phyloP scores from a whole-genome alignment of 2,329 filamentous ascomycete species.

The Aschersonia sp. region DNA sequence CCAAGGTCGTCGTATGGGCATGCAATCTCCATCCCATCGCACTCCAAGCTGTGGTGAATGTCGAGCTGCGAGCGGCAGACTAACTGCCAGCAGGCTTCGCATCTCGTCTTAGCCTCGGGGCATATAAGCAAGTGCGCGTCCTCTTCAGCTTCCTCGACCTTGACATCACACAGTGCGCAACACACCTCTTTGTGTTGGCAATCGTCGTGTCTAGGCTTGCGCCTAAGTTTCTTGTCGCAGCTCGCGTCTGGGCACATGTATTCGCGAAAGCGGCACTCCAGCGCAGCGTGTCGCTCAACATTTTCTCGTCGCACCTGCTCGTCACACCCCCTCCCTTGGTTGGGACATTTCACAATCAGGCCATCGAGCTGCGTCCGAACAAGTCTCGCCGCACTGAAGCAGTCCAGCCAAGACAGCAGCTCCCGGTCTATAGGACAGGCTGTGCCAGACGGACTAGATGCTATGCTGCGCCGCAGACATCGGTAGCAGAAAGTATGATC shows the following conservation, averaged over 20 bases:
- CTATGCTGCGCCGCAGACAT: slow-evolving; percentile 33
- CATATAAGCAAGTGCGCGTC: slow-evolving; percentile 25
- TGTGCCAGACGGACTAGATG: slow-evolving; percentile 22
- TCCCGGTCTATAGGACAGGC: slow-evolving; percentile 46
- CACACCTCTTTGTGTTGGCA: slow-evolving; percentile 38
- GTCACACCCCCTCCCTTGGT: slow-evolving; percentile 33
- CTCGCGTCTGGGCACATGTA: slow-evolving; percentile 38
- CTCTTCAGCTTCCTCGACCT: slow-evolving; percentile 29
- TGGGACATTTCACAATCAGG: slow-evolving; percentile 44
- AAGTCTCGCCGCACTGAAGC: slow-evolving; percentile 28
- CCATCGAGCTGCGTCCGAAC: slow-evolving; percentile 47
- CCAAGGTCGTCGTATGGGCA: slow-evolving; percentile 27
- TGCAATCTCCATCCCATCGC: slow-evolving; percentile 33
- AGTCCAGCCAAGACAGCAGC: slow-evolving; percentile 21
- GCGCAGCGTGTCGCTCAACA: slow-evolving; percentile 39
- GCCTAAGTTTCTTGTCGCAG: slow-evolving; percentile 36
- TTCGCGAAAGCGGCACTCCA: slow-evolving; percentile 40
- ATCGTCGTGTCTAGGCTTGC: slow-evolving; percentile 32
- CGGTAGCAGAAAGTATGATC: slow-evolving; percentile 51
- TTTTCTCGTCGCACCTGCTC: slow-evolving; percentile 35
- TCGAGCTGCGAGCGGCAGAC: slow-evolving; percentile 30
- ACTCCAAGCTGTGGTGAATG: slow-evolving; percentile 31
- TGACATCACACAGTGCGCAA: slow-evolving; percentile 39
- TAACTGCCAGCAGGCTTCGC: slow-evolving; percentile 30
- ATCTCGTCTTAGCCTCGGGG: slow-evolving; percentile 30